Evolutionary conservation across 192 early-diverging fungal species (phyloP), one percentile per base, ranked within the genome.

Genomic region (Gryganskiella cystojenkinii): DNA sequence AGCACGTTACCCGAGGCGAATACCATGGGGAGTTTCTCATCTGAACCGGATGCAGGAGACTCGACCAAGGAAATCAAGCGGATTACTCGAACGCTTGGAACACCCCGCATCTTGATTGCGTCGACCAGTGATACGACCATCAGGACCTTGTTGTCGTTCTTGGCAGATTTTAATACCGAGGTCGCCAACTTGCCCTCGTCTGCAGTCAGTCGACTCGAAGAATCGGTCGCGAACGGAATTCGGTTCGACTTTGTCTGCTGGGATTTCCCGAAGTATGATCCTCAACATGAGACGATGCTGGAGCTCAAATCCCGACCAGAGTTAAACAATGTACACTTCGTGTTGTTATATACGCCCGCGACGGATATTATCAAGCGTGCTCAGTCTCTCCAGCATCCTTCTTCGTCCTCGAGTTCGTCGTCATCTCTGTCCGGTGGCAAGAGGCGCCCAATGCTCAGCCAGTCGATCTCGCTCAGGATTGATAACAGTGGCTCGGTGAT

Each of bases 181-280:
- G 67, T 78, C 19, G 74, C 74, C 24, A 44, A 78, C 40, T 19
- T 61, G 30, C 74, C 74, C 8, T 64, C 61, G 9, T 50, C 61
- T 28, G 74, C 74, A 1, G 66, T 59, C 15, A 69, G 74, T 40
- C 74, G 74, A n/a, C 22, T 78, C 34, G 66, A 68, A 25, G 74
- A 78, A 15, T 78, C 74, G 24, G 74, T 78, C n/a, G 58, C 67
- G 15, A 78, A 78, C 25, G 74, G 74, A 17, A 64, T 78, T 24
- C 53, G 67, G 17, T 78, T 78, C 27, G 74, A 78, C 49, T 78
- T 78, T 64, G 67, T 78, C 24, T 78, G 74, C 67, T 78, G 74
- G 72, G 74, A 78, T 25, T 78, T 78, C n/a, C 74, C 74, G 13
- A 64, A 44, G 22, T 51, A 51, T 20, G 74, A 78, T n/a, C 74